Base-by-base conservation (phyloP, 345 rosid genomes). In the Linum tenue region DNA sequence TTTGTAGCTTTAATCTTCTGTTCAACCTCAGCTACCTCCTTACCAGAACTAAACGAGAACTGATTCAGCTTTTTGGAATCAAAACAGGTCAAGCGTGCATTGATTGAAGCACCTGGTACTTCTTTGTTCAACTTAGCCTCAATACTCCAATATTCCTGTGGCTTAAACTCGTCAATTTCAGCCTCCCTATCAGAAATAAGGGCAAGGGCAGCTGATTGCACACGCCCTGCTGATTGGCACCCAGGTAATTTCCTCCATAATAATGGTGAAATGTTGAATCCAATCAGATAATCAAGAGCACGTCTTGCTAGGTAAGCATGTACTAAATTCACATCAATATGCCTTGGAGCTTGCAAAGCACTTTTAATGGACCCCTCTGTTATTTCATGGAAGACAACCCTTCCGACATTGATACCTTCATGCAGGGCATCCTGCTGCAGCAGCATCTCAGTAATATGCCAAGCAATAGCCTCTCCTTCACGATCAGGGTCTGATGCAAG, bases 401-500 rank as follows among this genome's bases (percentile, higher is more conserved):
- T 88, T 39, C 92, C 88, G 64, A 90, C 84, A 60, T 78, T 82
- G 69, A 86, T 75, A 68, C 80, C 83, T 74, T 83, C 85, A 64
- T 57, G 82, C 72, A 94, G 83, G 70, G 95, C 97, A 82, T 88
- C 96, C 73, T 90, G 97, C 68, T 90, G 97, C 62, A 77, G 90
- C 76, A 94, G 73, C 99, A 94, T 94, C 92, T 94, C 99, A 68
- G 84, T 65, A 77, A 94, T 88, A 84, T 90, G 99, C 99, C 99
- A 94, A 66, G 99, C 89, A 78, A 90, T 94, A 76, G 99, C 99
- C 85, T 94, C 99, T 71, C 99, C 97, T 84, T 94, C 99, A 67
- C 99, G 92, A 80, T 94, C 99, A 67, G 99, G 99, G 81, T 90
- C 99, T 70, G 99, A 88, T 59, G 99, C 99, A 77, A 94, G 96